Base-by-base conservation (phyloP, 805 yeast genomes). In the Danielozyma ontarioensis region DNA sequence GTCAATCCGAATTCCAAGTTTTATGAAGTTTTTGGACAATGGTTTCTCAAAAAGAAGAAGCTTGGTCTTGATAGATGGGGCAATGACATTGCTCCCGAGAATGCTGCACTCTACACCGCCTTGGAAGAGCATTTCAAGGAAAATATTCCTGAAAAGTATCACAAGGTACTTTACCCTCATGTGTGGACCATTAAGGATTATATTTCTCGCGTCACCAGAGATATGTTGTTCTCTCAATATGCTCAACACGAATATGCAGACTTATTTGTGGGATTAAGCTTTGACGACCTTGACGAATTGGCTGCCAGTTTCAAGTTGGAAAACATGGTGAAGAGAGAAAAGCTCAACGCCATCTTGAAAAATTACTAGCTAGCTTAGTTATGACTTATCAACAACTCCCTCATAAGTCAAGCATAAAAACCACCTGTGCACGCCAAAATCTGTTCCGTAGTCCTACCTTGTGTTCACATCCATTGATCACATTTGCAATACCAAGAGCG, bases 1-100 rank as follows among this genome's bases (percentile, higher is more conserved):
- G 75, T 70, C 21, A 51, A 63, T 8, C 73, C 76, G 23, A 43
- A 58, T 13, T 64, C 74, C 24, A 58, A 60, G 39, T 69, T 70
- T 59, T 67, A 47, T 45, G 32, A 63, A 38, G 46, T 70, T 5
- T 61, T 72, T 25, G 70, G 70, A 8, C 54, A 59, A 5, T 71
- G 61, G 55, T 48, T 71, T 31, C 42, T 47, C 32, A 67, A 67
- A 53, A 72, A 72, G 53, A 59, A 62, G 40, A 42, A 50, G 17
- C 48, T 72, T 18, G 76, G 75, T 16, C 53, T 72, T 39, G 77
- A 72, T 45, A 51, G 55, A 44, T 72, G 77, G 77, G 77, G 76
- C 17, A 58, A 57, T 33, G 72, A 70, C 37, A 62, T 68, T 33
- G 68, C 53, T 31, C 67, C 72, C 5, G 50, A 63, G 36, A 43